A percentile compares a stretch with the other conserved stretches of the same genome.
These are phyloP conservation scores for Mycena venus DNA, from an alignment of 768 basidiomycete species.

Conservation along the genomic window DNA sequence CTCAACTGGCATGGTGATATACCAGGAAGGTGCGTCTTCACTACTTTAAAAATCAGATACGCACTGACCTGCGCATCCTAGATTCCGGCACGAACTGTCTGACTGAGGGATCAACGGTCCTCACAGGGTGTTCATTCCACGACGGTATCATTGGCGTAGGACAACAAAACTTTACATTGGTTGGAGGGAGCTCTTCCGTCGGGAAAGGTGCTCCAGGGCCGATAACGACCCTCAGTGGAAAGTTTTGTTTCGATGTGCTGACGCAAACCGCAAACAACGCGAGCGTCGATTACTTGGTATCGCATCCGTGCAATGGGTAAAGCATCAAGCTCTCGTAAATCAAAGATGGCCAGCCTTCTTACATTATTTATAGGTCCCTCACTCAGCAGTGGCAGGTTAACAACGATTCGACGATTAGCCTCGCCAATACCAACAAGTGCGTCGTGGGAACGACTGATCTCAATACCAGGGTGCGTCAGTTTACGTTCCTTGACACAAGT, in stretches of 20 bases:
- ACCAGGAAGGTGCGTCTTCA: not conserved
- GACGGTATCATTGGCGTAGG: not conserved
- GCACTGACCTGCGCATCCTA: not conserved
- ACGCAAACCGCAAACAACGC: not conserved
- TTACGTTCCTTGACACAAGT: not conserved
- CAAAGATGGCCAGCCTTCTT: not conserved
- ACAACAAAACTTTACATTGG: not conserved
- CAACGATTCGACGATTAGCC: not conserved
- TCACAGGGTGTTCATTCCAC: not conserved
- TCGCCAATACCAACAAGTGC: not conserved
- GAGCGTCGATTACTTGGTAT: not conserved
- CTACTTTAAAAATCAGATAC: not conserved
- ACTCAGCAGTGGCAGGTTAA: not conserved
- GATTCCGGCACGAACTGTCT: not conserved
- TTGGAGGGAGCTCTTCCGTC: not conserved
- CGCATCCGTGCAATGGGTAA: not conserved
- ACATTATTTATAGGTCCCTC: not conserved
- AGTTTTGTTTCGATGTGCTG: not conserved
- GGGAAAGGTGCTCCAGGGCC: not conserved
- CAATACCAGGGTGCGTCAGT: not conserved
- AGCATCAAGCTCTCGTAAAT: not conserved
- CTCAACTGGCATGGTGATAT: not conserved
- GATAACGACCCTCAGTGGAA: not conserved
- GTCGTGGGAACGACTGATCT: not conserved
- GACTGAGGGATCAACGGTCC: not conserved